phyloP scores from a whole-genome alignment of 2,329 filamentous ascomycete genomes.

The Emergomyces orientalis region DNA sequence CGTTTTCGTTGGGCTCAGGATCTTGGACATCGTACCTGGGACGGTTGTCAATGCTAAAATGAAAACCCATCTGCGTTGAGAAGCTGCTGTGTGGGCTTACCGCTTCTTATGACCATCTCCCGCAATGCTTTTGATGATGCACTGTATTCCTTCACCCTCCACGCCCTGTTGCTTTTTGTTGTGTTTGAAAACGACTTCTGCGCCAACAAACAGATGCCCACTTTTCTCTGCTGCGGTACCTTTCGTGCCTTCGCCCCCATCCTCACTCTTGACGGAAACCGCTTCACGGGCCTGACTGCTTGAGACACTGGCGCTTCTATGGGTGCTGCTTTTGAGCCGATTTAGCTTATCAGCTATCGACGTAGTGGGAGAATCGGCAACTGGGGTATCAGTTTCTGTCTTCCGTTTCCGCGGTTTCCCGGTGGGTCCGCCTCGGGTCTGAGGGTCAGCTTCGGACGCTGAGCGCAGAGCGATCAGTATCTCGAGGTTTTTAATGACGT shows the following conservation, averaged over 20 bases:
- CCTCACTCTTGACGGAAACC: slow-evolving; percentile 35
- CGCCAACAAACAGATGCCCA: slow-evolving; percentile 37
- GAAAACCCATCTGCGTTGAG: not conserved
- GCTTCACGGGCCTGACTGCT: slow-evolving; percentile 32
- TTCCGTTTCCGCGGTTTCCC: slow-evolving; percentile 40
- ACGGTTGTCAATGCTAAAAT: not conserved
- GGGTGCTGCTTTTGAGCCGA: slow-evolving; percentile 34
- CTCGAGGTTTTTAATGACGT: slow-evolving; percentile 43
- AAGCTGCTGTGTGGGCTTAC: slow-evolving; percentile 25
- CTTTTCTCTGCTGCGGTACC: slow-evolving; percentile 37
- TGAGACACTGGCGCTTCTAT: slow-evolving; percentile 37
- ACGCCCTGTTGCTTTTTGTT: slow-evolving; percentile 43
- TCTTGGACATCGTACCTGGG: slow-evolving; percentile 67
- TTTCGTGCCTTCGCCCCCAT: slow-evolving; percentile 35
- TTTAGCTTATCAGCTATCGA: slow-evolving; percentile 37
- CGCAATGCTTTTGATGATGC: slow-evolving; percentile 64
- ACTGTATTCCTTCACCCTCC: slow-evolving; percentile 56
- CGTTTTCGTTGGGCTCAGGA: slow-evolving; percentile 63
- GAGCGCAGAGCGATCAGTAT: slow-evolving; percentile 42
- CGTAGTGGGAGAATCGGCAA: slow-evolving; percentile 38
- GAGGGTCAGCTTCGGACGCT: slow-evolving; percentile 38
- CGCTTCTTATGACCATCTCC: slow-evolving; percentile 64
- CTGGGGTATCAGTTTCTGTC: slow-evolving; percentile 36
- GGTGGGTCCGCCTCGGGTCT: slow-evolving; percentile 30
- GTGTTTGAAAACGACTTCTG: slow-evolving; percentile 44